Percentiles rank a stretch among this genome's conserved stretches.
Evolutionary conservation across 176 grass and related monocot genomes (phyloP).

Genomic region (maize (Zea mays)): Zm-B73-REFERENCE-NAM-5.0 NC_050105.1:152011001-152011500

Average conservation of each 20-base stretch:
- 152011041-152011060: constrained; percentile 28
- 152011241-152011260: constrained; percentile 37
- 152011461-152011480: constrained; percentile 24
- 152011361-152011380: constrained; percentile 35
- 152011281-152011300: constrained; percentile 39
- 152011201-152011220: constrained; percentile 36
- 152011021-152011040: constrained; percentile 21
- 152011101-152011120: constrained; percentile 33
- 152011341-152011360: constrained; percentile 26
- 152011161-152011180: constrained; percentile 38
- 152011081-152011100: constrained; percentile 30
- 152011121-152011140: constrained; percentile 25
- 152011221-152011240: constrained; percentile 34
- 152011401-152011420: constrained; percentile 10
- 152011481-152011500: constrained; percentile 32
- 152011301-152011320: constrained; percentile 27
- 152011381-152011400: constrained; percentile 16
- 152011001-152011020: constrained; percentile 28
- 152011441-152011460: neutral
- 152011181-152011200: constrained; percentile 43
- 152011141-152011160: constrained; percentile 20
- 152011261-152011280: constrained; percentile 28
- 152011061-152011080: constrained; percentile 11
- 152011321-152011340: constrained; percentile 32
- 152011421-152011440: too few relatives aligned